phyloP scores from a whole-genome alignment of 1,284 basidiomycete genomes.

The Schizopora paradoxa region DNA sequence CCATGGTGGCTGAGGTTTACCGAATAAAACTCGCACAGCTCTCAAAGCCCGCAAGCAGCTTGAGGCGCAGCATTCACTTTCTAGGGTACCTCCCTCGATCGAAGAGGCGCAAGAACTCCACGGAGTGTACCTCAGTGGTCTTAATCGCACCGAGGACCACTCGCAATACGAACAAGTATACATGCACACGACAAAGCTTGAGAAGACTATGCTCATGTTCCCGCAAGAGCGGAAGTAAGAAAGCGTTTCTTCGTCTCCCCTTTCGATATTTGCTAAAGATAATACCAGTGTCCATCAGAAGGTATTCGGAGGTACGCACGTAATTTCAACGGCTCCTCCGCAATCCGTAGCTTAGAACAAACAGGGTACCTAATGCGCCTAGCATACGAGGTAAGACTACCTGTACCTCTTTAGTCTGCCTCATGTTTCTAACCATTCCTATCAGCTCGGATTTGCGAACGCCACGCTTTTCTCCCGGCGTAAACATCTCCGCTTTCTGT shows the following conservation, averaged over 20 bases:
- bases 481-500: slow-evolving; percentile 60
- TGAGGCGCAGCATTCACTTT: slow-evolving; percentile 51
- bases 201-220: slow-evolving; percentile 77
- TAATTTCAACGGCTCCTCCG: not conserved
- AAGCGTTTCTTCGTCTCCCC: not conserved
- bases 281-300: slow-evolving; percentile 66
- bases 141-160: slow-evolving; percentile 30
- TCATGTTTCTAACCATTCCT: slow-evolving; percentile 5
- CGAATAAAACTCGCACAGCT: slow-evolving; percentile 25
- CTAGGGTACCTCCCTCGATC: slow-evolving; percentile 66
- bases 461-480: slow-evolving; percentile 65
- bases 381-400: slow-evolving; percentile 53
- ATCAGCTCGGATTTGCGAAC: slow-evolving; percentile 70
- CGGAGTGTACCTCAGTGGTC: slow-evolving; percentile 57
- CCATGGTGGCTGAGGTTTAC: not conserved
- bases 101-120: slow-evolving; percentile 66
- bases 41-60: slow-evolving; percentile 53
- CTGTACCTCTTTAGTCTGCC: not conserved
- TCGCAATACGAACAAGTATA: slow-evolving; percentile 44
- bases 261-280: not conserved
- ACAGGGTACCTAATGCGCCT: slow-evolving; percentile 54
- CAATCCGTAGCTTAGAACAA: not conserved
- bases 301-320: slow-evolving; percentile 58
- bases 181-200: slow-evolving; percentile 61
- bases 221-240: slow-evolving; percentile 79